phyloP scores from a whole-genome alignment of 257 asterid genomes.

The Solanum habrochaites region DNA sequence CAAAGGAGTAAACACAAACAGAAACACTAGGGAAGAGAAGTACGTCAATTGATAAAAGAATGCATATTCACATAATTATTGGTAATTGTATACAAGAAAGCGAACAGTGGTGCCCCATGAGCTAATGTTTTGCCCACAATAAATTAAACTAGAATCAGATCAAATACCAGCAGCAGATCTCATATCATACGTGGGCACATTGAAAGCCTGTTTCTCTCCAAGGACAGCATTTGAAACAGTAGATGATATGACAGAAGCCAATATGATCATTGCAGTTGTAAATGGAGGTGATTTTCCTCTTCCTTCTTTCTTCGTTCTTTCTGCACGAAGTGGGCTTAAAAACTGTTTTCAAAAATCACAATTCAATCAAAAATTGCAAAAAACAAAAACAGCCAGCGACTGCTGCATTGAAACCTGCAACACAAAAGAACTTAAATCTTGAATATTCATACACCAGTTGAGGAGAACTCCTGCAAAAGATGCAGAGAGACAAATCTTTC shows the following conservation, averaged over 20 bases:
- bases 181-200: constrained; percentile 99
- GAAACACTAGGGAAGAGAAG: not conserved
- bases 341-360: too few species aligned
- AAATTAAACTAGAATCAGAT: constrained; percentile 46
- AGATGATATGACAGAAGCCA: constrained; percentile 97
- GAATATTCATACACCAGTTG: not conserved
- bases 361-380: too few species aligned
- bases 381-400: constrained; percentile 99
- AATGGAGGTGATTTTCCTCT: constrained; percentile 99
- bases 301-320: too few species aligned
- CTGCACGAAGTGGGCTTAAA: constrained; percentile 94
- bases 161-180: constrained; percentile 99
- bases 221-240: constrained; percentile 98
- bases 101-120: not conserved
- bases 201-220: constrained; percentile 97
- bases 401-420: constrained; percentile 93
- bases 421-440: not conserved
- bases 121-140: not conserved
- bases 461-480: not conserved
- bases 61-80: not conserved
- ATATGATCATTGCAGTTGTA: constrained; percentile 96
- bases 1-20: not conserved
- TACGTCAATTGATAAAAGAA: not conserved
- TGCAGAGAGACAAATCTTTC: not conserved
- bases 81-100: not conserved